Base-by-base conservation (phyloP, 108 stramenopile species). In the Cyclostephanos invisitatus region DNA sequence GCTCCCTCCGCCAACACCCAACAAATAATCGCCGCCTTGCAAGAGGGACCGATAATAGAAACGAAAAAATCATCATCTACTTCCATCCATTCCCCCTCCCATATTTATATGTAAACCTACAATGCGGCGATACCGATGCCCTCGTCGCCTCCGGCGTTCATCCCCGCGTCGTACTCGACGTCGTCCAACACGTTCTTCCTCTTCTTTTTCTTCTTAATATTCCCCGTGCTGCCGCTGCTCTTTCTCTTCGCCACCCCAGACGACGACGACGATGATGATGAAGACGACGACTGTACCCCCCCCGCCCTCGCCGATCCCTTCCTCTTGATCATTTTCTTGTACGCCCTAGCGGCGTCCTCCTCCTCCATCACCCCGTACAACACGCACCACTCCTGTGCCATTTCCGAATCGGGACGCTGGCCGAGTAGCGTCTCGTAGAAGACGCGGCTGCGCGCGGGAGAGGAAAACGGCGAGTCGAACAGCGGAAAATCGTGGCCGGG, bases 331-430 rank as follows among this genome's bases (percentile, higher is more conserved):
- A 91, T 79, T 17, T 62, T 67, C 56, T 85, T 74, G 29, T 78
- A 58, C 3, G 88, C 62, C 59, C 84, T 84, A 38, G 70, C 77
- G 17, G 94, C 86, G 62, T 91, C 86, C 60, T 91, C 86, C 25
- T 81, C 70, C 0, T 83, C 68, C 47, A 95, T 73, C 20, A 92
- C 90, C 27, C 94, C 94, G 62, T 95, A 87, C 58, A 64, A 66
- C n/a, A 95, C 86, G 62, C 94, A 94, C 91, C 91, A 95, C 64
- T 95, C 91, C 75, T 95, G 94, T 42, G 94, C 94, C 94, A 95
- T 95, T 55, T 64, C 76, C 28, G 85, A 86, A 44, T 90, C 84
- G 18, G 89, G 91, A 22, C 90, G 85, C 70, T 95, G 91, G 32
- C 78, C 66, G 7, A 88, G 62, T 20, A 95, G 71, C 21, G 91